A percentile compares a stretch with the other conserved stretches of the same genome.
These are phyloP conservation scores for Jackrogersella minutella DNA, from an alignment of 495 filamentous ascomycete genomes.

Conservation along the genomic window DNA sequence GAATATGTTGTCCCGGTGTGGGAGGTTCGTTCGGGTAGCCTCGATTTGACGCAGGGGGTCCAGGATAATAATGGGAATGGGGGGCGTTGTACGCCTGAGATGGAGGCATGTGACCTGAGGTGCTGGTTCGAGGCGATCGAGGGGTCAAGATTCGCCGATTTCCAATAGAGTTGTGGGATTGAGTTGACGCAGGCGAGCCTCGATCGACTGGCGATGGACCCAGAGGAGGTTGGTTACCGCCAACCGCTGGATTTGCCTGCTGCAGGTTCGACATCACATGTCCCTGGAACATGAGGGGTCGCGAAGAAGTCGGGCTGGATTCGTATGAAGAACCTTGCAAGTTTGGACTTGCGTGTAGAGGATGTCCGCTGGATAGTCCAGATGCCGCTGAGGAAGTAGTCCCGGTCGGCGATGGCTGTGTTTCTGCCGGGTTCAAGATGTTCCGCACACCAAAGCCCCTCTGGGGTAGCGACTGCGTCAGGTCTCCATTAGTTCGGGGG, in stretches of 20 bases:
- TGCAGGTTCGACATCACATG: constrained; percentile 43
- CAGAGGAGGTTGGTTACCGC: constrained; percentile 41
- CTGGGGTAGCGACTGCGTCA: constrained; percentile 48
- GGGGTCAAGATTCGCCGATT: constrained; percentile 69
- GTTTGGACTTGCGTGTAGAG: constrained; percentile 37
- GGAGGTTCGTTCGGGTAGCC: constrained; percentile 25
- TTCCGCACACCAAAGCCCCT: constrained; percentile 58
- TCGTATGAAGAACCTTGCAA: constrained; percentile 38
- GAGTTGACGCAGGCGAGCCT: constrained; percentile 51
- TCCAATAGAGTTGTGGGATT: constrained; percentile 35
- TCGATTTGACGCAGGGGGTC: constrained; percentile 46
- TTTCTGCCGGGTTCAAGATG: constrained; percentile 60
- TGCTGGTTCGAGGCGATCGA: constrained; percentile 64
- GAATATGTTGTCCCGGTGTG: constrained; percentile 30
- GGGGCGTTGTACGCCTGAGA: constrained; percentile 56
- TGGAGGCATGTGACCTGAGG: constrained; percentile 54
- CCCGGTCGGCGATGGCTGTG: constrained; percentile 34
- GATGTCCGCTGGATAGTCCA: constrained; percentile 21
- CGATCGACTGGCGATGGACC: constrained; percentile 45
- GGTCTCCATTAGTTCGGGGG: constrained; percentile 42
- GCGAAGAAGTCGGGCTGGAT: constrained; percentile 44
- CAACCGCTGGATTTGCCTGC: constrained; percentile 41
- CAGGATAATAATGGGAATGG: constrained; percentile 49
- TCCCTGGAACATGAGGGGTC: constrained; percentile 40
- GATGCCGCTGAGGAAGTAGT: constrained; percentile 34